phyloP scores from a whole-genome alignment of 2,329 filamentous ascomycete genomes.

The Talaromyces sp. region DNA sequence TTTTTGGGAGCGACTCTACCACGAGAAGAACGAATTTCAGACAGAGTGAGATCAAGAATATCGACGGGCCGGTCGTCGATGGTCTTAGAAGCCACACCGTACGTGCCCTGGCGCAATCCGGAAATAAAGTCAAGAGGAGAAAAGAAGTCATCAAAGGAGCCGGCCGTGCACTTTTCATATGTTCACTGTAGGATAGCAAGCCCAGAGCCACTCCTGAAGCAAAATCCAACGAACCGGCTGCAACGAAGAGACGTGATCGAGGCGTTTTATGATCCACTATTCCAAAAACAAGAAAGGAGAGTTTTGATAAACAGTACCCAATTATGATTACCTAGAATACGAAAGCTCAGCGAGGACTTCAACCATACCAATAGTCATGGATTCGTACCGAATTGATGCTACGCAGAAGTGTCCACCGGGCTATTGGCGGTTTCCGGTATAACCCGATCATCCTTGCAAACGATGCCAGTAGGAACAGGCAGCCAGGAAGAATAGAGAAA shows the following conservation, averaged over 20 bases:
- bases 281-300: conserved; percentile 5
- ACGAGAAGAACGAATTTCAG: conserved; percentile 14
- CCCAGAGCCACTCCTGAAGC: neutral
- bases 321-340: neutral
- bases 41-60: neutral
- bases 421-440: conserved; percentile 12
- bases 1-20: conserved; percentile 2
- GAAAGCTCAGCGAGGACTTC: neutral
- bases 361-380: neutral
- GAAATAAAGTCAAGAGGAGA: neutral
- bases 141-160: conserved; percentile 7
- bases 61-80: neutral
- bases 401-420: conserved; percentile 8
- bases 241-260: neutral
- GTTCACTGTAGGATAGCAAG: conserved; percentile 12
- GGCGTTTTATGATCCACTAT: neutral
- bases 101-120: conserved; percentile 7
- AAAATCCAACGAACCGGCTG: conserved; percentile 13
- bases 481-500: conserved; percentile 10
- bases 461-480: conserved; percentile 7
- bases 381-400: conserved; percentile 4
- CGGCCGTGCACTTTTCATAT: conserved; percentile 14
- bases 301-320: conserved; percentile 6
- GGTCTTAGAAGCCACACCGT: conserved; percentile 11
- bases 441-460: neutral